Conservation (phyloP, 2,329 filamentous ascomycete species). For the Scedosporium apiospermum region DNA sequence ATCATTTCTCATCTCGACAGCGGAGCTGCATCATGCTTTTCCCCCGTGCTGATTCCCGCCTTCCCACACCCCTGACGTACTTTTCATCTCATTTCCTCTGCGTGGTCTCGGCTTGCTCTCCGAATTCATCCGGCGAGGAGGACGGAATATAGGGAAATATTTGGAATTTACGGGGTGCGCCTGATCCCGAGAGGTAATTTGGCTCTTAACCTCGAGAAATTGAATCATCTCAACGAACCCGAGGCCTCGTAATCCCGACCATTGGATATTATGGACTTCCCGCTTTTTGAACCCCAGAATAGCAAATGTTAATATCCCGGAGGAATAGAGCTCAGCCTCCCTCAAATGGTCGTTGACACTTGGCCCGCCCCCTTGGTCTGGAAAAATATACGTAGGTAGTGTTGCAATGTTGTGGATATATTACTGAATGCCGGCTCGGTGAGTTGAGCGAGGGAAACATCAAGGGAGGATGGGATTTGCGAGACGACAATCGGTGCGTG, state of each 20-base stretch:
- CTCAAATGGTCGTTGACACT: background rate
- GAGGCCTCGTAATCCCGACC: background rate
- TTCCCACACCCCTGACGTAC: too few species aligned
- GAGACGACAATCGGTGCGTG: too few species aligned
- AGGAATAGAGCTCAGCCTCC: background rate
- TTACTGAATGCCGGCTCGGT: background rate
- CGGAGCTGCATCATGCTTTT: background rate
- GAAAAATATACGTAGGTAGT: background rate
- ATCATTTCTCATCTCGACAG: background rate
- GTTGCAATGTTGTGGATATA: background rate
- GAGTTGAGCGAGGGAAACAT: too few species aligned
- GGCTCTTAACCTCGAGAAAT: too few species aligned
- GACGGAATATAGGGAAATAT: background rate
- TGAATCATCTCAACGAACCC: too few species aligned
- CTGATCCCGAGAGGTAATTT: too few species aligned
- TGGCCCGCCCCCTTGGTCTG: background rate
- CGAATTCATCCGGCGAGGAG: background rate
- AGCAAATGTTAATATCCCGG: background rate
- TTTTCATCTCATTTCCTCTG: background rate
- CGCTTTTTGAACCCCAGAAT: too few species aligned
- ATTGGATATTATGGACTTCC: background rate
- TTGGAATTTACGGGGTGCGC: too few species aligned
- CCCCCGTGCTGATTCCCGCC: too few species aligned
- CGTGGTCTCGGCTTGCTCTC: background rate
- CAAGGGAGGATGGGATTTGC: too few species aligned